Conservation (phyloP, 176 grass and related monocot genomes). For the Triticum urartu region DNA sequence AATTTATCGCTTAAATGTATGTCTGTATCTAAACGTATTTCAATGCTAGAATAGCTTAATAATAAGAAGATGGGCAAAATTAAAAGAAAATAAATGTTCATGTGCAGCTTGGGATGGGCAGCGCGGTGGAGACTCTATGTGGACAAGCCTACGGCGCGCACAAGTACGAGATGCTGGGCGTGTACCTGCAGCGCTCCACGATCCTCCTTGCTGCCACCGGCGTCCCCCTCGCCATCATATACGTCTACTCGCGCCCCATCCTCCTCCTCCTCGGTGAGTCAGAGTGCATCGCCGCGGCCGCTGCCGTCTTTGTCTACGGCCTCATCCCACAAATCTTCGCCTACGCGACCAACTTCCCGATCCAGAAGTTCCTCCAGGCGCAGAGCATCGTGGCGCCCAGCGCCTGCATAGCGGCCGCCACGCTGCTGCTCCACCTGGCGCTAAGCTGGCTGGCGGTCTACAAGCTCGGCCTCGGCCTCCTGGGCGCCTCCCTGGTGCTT, state of each 20-base stretch:
- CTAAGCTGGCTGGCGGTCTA: conserved; percentile 17
- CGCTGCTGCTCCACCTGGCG: background rate
- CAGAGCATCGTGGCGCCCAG: conserved; percentile 77
- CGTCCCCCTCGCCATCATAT: conserved; percentile 42
- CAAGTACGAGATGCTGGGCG: conserved; percentile 53
- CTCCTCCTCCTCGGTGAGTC: background rate
- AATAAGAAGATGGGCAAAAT: background rate
- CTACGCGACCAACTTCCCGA: conserved; percentile 67
- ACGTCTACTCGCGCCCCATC: conserved; percentile 42
- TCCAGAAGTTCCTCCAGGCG: conserved; percentile 78
- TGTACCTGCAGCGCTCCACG: conserved; percentile 57
- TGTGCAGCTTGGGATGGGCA: conserved; percentile 66
- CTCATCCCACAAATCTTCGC: conserved; percentile 84
- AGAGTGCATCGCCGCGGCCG: background rate
- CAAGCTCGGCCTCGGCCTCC: conserved; percentile 40
- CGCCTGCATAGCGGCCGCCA: conserved; percentile 45
- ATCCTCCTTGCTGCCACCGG: conserved; percentile 46
- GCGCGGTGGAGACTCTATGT: conserved; percentile 68
- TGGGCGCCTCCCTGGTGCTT: conserved; percentile 59
- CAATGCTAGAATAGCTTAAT: no score
- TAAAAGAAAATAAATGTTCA: background rate
- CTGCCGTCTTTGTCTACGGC: conserved; percentile 22
- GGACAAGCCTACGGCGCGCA: conserved; percentile 59
- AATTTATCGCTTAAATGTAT: no score
- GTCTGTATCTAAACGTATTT: no score